Conservation (phyloP, 1,284 basidiomycete genomes). For the Macrocybe sp. region DNA sequence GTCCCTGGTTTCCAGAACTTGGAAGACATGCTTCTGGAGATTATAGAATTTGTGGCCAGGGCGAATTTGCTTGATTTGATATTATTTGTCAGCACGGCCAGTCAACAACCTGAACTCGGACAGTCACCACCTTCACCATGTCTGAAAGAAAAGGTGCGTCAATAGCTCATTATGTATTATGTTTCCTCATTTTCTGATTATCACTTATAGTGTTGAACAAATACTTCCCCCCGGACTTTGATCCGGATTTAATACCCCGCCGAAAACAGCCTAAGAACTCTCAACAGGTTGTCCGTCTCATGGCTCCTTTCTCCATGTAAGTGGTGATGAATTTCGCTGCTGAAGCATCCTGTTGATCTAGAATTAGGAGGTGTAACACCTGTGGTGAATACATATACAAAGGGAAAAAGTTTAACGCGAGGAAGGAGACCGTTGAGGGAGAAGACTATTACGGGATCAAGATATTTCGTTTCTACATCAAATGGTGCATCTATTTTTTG, state of each 20-base stretch:
- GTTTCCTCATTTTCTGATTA: not conserved
- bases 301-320: conserved; percentile 98
- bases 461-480: conserved; percentile 85
- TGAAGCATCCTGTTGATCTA: conserved; percentile 11
- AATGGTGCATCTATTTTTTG: conserved; percentile 47
- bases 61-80: not conserved
- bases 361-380: conserved; percentile 77
- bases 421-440: conserved; percentile 95
- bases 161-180: conserved; percentile 7
- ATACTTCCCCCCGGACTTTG: conserved; percentile 94
- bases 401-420: conserved; percentile 99
- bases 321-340: conserved; percentile 17
- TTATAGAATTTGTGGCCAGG: not conserved
- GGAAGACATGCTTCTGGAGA: conserved; percentile 33
- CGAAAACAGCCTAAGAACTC: conserved; percentile 86
- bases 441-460: conserved; percentile 99
- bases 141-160: conserved; percentile 78
- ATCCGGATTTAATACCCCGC: conserved; percentile 93
- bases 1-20: conserved; percentile 85
- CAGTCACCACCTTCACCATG: conserved; percentile 43
- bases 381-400: conserved; percentile 99
- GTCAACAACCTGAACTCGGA: not conserved
- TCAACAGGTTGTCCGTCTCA: conserved; percentile 95
- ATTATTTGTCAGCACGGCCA: not conserved
- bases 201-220: conserved; percentile 73